Evolutionary conservation across 805 yeast species (phyloP).

Genomic region (Wickerhamomyces alni): DNA sequence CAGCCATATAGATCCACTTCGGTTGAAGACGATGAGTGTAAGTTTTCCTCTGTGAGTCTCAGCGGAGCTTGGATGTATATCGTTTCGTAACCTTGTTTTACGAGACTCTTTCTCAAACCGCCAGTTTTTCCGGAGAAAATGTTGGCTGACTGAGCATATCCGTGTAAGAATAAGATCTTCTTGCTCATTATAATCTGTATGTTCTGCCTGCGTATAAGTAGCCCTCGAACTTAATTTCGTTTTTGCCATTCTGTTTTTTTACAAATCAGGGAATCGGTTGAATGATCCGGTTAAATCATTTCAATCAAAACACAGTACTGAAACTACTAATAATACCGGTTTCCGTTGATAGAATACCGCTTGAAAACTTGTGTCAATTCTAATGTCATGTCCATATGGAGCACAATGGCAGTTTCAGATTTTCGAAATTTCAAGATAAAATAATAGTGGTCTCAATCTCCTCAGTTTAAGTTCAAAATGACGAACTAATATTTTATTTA

Average conservation of each 20-base stretch:
- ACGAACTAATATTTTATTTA: too few species aligned
- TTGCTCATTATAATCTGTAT: slow-evolving; percentile 17
- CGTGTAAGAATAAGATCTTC: slow-evolving; percentile 79
- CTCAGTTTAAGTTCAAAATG: too few species aligned
- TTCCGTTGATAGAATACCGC: too few species aligned
- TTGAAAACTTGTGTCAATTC: too few species aligned
- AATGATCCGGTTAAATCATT: too few species aligned
- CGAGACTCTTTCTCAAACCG: slow-evolving; percentile 71
- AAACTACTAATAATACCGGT: too few species aligned
- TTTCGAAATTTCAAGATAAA: too few species aligned
- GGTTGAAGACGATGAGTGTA: slow-evolving; percentile 48
- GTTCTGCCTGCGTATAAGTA: too few species aligned
- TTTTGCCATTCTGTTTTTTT: not conserved
- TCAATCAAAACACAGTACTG: too few species aligned
- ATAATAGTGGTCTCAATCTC: too few species aligned
- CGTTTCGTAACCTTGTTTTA: slow-evolving; percentile 55
- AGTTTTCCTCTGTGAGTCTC: slow-evolving; percentile 53
- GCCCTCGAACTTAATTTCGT: not conserved
- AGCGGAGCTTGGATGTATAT: slow-evolving; percentile 73
- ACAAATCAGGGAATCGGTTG: not conserved
- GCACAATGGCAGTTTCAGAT: too few species aligned
- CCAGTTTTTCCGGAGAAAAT: slow-evolving; percentile 80
- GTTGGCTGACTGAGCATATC: slow-evolving; percentile 78
- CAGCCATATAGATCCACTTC: slow-evolving; percentile 46
- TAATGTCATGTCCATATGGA: too few species aligned